These are phyloP conservation scores for Verticillium nubilum DNA, from an alignment of 2,329 filamentous ascomycete species.

Conservation along the genomic window DNA sequence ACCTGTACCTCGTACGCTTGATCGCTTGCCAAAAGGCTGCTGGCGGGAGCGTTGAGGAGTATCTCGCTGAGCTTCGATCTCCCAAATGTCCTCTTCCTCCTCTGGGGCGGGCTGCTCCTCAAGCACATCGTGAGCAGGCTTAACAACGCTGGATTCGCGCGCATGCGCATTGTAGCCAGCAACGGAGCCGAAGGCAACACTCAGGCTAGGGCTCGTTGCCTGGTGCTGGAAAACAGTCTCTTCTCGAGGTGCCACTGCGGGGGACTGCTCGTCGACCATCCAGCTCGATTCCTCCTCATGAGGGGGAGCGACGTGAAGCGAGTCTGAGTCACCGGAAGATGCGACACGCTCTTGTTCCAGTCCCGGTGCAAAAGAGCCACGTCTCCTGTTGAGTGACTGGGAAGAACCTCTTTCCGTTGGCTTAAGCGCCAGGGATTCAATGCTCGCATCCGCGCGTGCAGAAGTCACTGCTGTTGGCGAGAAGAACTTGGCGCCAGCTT, in stretches of 20 bases:
- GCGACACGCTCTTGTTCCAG: background rate
- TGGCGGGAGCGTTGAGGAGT: slow-evolving; percentile 26
- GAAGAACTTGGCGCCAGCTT: slow-evolving; percentile 12
- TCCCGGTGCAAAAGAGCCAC: background rate
- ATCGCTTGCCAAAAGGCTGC: slow-evolving; percentile 22
- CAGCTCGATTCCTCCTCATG: background rate
- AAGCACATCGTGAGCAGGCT: background rate
- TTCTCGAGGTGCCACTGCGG: background rate
- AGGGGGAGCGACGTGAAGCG: background rate
- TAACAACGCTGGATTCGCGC: background rate
- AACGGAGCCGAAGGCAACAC: background rate
- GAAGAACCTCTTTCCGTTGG: background rate
- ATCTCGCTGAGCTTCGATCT: slow-evolving; percentile 47
- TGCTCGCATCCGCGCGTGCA: background rate
- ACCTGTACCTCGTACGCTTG: slow-evolving; percentile 9
- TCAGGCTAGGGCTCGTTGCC: background rate
- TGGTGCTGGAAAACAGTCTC: background rate
- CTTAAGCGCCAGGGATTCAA: background rate
- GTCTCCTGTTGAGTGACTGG: background rate
- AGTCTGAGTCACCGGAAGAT: background rate
- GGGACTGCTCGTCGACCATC: background rate
- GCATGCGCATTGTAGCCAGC: background rate
- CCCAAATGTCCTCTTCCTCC: slow-evolving; percentile 49
- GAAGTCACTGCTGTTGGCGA: slow-evolving; percentile 5
- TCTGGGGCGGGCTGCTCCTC: background rate